Conservation (phyloP, 1,139 yeast genomes). For the Lodderomyces metapsilosis region DNA sequence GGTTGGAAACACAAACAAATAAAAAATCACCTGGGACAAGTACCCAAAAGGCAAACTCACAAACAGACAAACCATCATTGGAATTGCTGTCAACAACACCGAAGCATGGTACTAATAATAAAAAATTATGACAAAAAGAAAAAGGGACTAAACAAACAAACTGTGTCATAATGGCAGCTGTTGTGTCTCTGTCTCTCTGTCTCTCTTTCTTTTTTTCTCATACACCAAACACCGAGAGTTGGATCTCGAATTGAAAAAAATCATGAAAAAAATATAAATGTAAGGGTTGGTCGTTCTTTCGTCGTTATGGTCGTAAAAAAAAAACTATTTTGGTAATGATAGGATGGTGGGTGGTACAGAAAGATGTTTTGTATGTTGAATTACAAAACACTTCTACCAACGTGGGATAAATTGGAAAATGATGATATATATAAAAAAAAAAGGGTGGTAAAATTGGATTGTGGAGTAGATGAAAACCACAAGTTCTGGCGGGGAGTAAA, state of each 20-base stretch:
- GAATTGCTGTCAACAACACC: no score
- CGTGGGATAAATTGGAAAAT: not conserved
- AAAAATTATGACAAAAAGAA: not conserved
- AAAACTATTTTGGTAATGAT: not conserved
- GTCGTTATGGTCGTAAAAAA: not conserved
- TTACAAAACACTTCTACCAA: not conserved
- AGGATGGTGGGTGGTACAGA: not conserved
- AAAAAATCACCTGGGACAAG: no score
- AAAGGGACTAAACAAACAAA: not conserved
- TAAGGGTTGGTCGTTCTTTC: not conserved
- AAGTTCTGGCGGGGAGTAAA: no score
- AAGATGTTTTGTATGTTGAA: not conserved
- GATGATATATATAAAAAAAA: not conserved
- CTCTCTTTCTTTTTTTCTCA: not conserved
- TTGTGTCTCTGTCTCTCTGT: no score
- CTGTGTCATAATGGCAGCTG: no score
- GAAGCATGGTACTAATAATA: not conserved
- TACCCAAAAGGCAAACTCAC: no score
- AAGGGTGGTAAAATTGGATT: not conserved
- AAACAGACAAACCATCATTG: no score
- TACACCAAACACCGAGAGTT: slow-evolving; percentile 23
- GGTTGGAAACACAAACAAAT: not conserved
- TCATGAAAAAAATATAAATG: slow-evolving; percentile 12
- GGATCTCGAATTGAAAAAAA: slow-evolving; percentile 26
- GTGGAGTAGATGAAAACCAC: not conserved